phyloP scores from a whole-genome alignment of 225 moss, liverwort and hornwort species.

The Polytrichum commune region DNA sequence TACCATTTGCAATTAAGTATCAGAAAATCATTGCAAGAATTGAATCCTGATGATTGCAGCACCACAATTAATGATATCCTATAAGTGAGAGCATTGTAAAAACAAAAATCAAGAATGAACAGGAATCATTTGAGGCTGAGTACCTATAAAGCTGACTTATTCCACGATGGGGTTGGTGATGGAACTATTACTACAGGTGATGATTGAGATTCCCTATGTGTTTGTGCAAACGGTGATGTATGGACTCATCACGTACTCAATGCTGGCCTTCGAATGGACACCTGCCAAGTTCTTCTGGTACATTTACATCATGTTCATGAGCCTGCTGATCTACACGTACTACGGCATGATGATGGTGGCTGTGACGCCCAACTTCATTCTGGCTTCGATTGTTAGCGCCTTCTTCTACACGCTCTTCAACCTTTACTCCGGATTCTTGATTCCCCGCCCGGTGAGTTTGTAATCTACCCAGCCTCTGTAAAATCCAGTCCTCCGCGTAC shows the following conservation, averaged over 20 bases:
- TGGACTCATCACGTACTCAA: slow-evolving; percentile 35
- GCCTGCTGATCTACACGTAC: slow-evolving; percentile 51
- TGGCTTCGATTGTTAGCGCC: slow-evolving; percentile 42
- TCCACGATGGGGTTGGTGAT: too few species aligned
- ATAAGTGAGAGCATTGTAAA: too few species aligned
- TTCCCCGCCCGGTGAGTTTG: slow-evolving; percentile 40
- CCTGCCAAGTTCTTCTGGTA: slow-evolving; percentile 53
- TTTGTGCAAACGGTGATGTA: slow-evolving; percentile 38
- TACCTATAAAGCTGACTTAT: too few species aligned
- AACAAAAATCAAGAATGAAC: too few species aligned
- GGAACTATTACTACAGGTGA: slow-evolving; percentile 25
- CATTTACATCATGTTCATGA: slow-evolving; percentile 36
- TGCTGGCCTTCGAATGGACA: slow-evolving; percentile 59
- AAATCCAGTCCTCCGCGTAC: too few species aligned
- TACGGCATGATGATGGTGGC: slow-evolving; percentile 69
- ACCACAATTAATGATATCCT: not conserved
- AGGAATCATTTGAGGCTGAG: too few species aligned
- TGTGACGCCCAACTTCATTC: slow-evolving; percentile 46
- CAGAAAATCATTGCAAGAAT: not conserved
- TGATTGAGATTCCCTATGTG: slow-evolving; percentile 57
- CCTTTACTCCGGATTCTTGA: slow-evolving; percentile 52
- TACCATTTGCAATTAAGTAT: not conserved
- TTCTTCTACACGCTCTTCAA: slow-evolving; percentile 56
- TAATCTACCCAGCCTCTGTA: too few species aligned
- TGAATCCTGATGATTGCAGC: not conserved